These are phyloP conservation scores for Auricularia cornea DNA, from an alignment of 768 basidiomycete genomes.

Conservation along the genomic window DNA sequence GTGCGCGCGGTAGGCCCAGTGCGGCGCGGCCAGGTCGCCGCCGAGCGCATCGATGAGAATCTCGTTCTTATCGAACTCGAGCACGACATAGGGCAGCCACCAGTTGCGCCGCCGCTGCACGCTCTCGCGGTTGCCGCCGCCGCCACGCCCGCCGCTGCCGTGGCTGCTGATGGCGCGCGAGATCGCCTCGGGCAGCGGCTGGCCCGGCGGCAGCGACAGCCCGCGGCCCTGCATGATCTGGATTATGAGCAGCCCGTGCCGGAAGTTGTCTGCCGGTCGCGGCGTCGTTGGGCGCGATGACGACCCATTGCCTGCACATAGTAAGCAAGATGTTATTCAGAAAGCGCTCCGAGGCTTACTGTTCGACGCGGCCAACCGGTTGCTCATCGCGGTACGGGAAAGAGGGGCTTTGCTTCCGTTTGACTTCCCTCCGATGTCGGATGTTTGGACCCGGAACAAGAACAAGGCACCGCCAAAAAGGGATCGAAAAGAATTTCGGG, in stretches of 20 bases:
- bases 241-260: conserved; percentile 90
- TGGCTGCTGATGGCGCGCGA: conserved; percentile 63
- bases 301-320: neutral
- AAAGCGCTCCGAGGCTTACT: neutral
- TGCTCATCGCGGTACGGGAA: neutral
- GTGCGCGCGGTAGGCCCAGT: conserved; percentile 93
- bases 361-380: neutral
- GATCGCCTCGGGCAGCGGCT: conserved; percentile 74
- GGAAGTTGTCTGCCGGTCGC: conserved; percentile 46
- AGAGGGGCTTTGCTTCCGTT: neutral
- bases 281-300: conserved; percentile 74
- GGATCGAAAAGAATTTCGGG: no score
- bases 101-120: conserved; percentile 88
- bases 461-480: no score
- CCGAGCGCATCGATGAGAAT: conserved; percentile 92
- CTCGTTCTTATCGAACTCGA: conserved; percentile 98
- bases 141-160: conserved; percentile 48
- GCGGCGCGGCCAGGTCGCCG: conserved; percentile 81
- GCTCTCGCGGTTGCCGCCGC: conserved; percentile 60
- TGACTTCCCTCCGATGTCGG: no score
- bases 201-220: conserved; percentile 69
- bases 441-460: no score
- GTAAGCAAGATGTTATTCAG: neutral
- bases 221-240: conserved; percentile 76
- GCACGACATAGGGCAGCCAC: conserved; percentile 96